Conservation (phyloP, 768 basidiomycete genomes). For the Xanthoconium stramineum region DNA sequence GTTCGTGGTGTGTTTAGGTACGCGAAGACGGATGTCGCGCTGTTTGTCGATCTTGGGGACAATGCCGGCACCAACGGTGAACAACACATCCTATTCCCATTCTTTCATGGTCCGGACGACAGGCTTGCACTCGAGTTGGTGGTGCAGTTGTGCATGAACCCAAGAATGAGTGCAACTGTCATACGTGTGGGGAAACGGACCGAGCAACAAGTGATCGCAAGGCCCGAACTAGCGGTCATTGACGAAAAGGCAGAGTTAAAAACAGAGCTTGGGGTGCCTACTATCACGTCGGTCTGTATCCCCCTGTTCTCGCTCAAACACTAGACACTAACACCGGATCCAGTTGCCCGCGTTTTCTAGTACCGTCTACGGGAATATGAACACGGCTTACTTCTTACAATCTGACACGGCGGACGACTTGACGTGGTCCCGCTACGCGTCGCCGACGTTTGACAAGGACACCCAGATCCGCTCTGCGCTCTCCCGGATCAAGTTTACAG, state of each 20-base stretch:
- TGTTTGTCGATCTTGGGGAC: conserved; percentile 76
- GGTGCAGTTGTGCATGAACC: conserved; percentile 70
- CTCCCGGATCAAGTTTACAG: conserved; percentile 61
- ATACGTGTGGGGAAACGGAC: conserved; percentile 50
- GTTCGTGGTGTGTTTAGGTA: conserved; percentile 78
- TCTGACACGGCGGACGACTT: conserved; percentile 84
- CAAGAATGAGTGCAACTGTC: conserved; percentile 66
- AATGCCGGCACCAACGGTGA: conserved; percentile 25
- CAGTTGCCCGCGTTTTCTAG: conserved; percentile 56
- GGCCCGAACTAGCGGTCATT: conserved; percentile 55
- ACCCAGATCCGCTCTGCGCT: conserved; percentile 38
- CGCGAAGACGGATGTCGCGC: conserved; percentile 70
- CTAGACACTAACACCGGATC: not conserved
- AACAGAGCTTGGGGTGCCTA: no score
- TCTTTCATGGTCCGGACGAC: conserved; percentile 95
- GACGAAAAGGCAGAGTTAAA: conserved; percentile 52
- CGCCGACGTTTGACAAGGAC: conserved; percentile 10
- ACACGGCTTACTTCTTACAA: conserved; percentile 62
- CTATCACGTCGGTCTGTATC: conserved; percentile 8
- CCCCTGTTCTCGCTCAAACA: not conserved
- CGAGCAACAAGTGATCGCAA: conserved; percentile 45
- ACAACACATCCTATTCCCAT: conserved; percentile 79
- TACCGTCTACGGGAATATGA: conserved; percentile 66
- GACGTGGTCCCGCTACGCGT: conserved; percentile 65
- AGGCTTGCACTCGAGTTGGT: conserved; percentile 79